These are phyloP conservation scores for Camellia oleifera DNA, from an alignment of 179 eudicot genomes.

Conservation along the genomic window DNA sequence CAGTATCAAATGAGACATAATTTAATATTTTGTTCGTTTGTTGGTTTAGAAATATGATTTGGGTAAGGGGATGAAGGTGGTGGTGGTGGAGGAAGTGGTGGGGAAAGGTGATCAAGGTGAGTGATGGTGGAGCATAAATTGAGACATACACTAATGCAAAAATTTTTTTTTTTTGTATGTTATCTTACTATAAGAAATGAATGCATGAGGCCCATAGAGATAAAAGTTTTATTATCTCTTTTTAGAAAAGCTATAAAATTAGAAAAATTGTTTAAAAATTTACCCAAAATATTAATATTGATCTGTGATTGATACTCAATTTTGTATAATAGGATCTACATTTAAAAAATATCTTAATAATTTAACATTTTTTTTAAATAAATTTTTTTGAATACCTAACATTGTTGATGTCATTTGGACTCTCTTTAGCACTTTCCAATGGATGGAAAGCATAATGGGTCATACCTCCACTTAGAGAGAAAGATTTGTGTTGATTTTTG, in stretches of 20 bases:
- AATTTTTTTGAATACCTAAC: no score
- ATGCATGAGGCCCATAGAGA: neutral
- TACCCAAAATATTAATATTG: no score
- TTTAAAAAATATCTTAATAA: no score
- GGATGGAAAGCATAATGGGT: no score
- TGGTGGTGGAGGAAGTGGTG: constrained; percentile 16
- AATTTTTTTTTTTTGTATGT: neutral
- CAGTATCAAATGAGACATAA: neutral
- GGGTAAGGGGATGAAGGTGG: constrained; percentile 20
- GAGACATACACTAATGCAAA: neutral
- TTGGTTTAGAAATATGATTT: constrained; percentile 12
- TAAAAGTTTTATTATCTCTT: constrained; percentile 5
- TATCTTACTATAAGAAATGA: neutral
- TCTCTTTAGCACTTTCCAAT: no score
- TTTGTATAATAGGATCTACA: no score
- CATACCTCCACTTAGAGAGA: neutral
- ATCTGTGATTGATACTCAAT: no score
- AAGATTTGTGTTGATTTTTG: neutral
- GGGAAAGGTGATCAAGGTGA: neutral
- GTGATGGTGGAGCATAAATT: constrained; percentile 25
- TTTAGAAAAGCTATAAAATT: neutral
- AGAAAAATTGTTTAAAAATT: no score
- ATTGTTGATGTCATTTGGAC: no score
- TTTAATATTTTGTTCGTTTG: neutral
- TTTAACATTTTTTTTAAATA: no score